A percentile compares a stretch with the other conserved stretches of the same genome.
Conservation (phyloP, 192 early-diverging fungal species). For the Mortierella alpina region DNA sequence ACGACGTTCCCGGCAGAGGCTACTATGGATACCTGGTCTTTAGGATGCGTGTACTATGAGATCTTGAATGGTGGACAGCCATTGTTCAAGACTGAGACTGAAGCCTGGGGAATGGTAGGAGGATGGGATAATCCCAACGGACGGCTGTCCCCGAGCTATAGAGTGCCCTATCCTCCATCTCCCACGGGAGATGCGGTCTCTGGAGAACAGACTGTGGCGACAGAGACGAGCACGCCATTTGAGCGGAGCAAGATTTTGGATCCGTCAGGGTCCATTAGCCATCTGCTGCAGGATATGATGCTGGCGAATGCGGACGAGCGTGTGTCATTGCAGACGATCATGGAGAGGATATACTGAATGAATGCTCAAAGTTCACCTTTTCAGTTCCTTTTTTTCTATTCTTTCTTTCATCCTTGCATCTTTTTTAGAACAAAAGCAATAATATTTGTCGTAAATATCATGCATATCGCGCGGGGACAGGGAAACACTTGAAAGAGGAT, state of each 20-base stretch:
- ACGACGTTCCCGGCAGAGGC: slow-evolving; percentile 45
- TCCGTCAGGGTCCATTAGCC: slow-evolving; percentile 32
- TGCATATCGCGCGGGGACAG: too few relatives aligned
- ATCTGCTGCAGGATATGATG: slow-evolving; percentile 39
- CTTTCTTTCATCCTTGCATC: too few relatives aligned
- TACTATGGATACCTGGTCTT: slow-evolving; percentile 43
- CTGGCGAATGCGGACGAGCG: slow-evolving; percentile 28
- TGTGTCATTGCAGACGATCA: slow-evolving; percentile 27
- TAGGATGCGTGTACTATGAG: slow-evolving; percentile 52
- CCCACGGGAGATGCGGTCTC: background rate
- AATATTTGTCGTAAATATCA: too few relatives aligned
- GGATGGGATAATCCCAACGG: slow-evolving; percentile 25
- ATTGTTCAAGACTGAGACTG: slow-evolving; percentile 31
- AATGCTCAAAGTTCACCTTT: background rate
- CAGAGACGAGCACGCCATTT: slow-evolving; percentile 1
- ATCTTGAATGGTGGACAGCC: slow-evolving; percentile 27
- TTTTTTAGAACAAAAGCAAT: too few relatives aligned
- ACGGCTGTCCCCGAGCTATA: slow-evolving; percentile 18
- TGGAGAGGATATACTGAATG: slow-evolving; percentile 42
- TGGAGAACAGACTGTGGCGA: background rate
- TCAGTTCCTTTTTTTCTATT: background rate
- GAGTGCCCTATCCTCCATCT: slow-evolving; percentile 29
- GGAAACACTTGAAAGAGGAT: too few relatives aligned
- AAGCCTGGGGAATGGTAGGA: slow-evolving; percentile 41
- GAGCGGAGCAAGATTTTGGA: slow-evolving; percentile 29